These are phyloP conservation scores for Carex parvula DNA, from an alignment of 176 grass and related monocot genomes.

Conservation along the genomic window DNA sequence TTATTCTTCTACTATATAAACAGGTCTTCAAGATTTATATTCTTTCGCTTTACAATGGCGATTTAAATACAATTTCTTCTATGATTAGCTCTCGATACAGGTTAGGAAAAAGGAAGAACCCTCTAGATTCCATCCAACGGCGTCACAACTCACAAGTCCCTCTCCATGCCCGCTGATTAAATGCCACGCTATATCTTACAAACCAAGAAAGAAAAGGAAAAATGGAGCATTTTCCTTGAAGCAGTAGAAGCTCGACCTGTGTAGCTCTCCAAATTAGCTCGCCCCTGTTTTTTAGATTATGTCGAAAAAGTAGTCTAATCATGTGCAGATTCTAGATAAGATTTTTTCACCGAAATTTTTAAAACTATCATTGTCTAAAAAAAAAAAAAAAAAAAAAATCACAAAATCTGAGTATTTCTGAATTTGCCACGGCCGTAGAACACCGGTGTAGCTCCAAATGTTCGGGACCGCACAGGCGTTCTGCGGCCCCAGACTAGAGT, in stretches of 20 bases:
- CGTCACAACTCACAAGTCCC: neutral
- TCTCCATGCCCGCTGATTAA: neutral
- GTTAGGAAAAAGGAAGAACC: neutral
- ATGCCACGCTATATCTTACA: neutral
- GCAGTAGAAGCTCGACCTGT: neutral
- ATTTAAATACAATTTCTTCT: too few species aligned
- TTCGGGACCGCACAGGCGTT: too few species aligned
- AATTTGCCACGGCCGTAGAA: too few species aligned
- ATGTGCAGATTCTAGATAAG: slow-evolving; percentile 19
- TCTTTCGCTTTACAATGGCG: too few species aligned
- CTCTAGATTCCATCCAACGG: neutral
- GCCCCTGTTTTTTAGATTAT: neutral
- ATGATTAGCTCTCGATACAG: neutral
- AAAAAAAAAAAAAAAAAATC: too few species aligned
- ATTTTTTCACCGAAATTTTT: neutral
- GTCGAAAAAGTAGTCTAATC: neutral
- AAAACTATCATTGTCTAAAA: too few species aligned
- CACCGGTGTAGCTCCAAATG: too few species aligned
- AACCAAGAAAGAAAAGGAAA: neutral
- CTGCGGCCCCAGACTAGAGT: too few species aligned
- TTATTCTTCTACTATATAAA: too few species aligned
- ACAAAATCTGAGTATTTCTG: too few species aligned
- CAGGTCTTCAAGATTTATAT: too few species aligned
- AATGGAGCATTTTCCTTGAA: neutral
- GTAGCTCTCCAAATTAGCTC: neutral